A percentile compares a stretch with the other conserved stretches of the same genome.
These are phyloP conservation scores for Brassica napus DNA, from an alignment of 345 rosid genomes.

Conservation along the genomic window DNA sequence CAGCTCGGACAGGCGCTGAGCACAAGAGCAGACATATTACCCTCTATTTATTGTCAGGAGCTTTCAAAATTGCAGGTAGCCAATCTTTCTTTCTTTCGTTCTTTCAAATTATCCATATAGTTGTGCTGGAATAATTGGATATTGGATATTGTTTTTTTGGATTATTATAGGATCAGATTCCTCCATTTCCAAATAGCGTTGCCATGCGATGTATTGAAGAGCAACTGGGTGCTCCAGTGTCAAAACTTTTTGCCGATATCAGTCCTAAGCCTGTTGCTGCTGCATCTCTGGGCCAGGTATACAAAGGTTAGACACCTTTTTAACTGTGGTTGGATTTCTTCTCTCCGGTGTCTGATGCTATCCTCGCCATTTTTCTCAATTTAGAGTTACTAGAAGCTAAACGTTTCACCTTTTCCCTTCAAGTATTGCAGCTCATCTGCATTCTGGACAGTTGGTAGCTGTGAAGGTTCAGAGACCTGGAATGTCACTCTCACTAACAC, in stretches of 20 bases:
- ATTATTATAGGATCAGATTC: constrained; percentile 80
- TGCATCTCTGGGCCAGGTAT: constrained; percentile 97
- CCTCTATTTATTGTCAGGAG: constrained; percentile 83
- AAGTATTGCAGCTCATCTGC: constrained; percentile 93
- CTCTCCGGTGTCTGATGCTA: not conserved
- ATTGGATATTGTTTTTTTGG: constrained; percentile 11
- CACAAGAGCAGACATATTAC: constrained; percentile 91
- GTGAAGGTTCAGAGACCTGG: constrained; percentile 99
- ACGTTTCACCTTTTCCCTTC: constrained; percentile 40
- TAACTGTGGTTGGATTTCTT: constrained; percentile 15
- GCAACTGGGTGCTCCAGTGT: constrained; percentile 69
- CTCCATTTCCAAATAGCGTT: constrained; percentile 76
- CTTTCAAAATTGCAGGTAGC: constrained; percentile 89
- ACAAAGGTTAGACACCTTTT: constrained; percentile 69
- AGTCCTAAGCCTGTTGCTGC: constrained; percentile 89
- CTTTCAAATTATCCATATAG: constrained; percentile 6
- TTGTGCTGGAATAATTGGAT: not conserved
- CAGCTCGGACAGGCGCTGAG: constrained; percentile 99
- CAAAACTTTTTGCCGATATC: constrained; percentile 79
- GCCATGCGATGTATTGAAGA: constrained; percentile 84
- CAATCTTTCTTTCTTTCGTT: constrained; percentile 18
- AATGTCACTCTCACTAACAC: constrained; percentile 73
- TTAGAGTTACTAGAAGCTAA: constrained; percentile 33
- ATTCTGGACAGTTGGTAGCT: constrained; percentile 94
- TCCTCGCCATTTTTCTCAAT: not conserved